Conservation (phyloP, 169 alveolate genomes). For the Plasmodium malariae region DNA sequence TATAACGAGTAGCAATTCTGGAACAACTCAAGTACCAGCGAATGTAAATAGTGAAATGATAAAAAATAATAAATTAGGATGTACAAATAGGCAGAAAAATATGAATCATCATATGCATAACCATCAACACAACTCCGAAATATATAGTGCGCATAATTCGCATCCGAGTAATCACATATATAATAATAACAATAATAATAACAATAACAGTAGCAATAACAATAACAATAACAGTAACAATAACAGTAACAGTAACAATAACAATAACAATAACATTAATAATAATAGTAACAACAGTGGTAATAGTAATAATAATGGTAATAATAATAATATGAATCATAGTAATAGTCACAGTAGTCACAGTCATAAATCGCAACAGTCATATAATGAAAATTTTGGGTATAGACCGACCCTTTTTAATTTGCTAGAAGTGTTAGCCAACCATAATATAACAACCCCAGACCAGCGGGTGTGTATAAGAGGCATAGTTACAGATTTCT, state of each 20-base stretch:
- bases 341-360: constrained; percentile 4
- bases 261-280: too few species aligned
- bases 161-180: not conserved
- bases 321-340: constrained; percentile 2
- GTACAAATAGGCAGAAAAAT: constrained; percentile 37
- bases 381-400: constrained; percentile 32
- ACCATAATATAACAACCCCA: constrained; percentile 91
- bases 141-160: not conserved
- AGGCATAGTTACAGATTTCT: constrained; percentile 90
- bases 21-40: constrained; percentile 12
- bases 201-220: not conserved
- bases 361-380: constrained; percentile 15
- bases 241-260: not conserved
- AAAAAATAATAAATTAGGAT: constrained; percentile 47
- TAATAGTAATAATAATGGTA: not conserved
- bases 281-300: not conserved
- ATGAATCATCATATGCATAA: constrained; percentile 19
- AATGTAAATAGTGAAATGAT: constrained; percentile 14
- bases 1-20: constrained; percentile 5
- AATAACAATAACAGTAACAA: constrained; percentile 7
- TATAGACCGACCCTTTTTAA: constrained; percentile 91
- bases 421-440: constrained; percentile 89
- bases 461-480: constrained; percentile 93
- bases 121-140: not conserved
- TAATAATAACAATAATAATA: not conserved